A percentile compares a stretch with the other conserved stretches of the same genome.
These are phyloP conservation scores for Lentinula lateritia DNA, from an alignment of 768 basidiomycete genomes.

Conservation along the genomic window DNA sequence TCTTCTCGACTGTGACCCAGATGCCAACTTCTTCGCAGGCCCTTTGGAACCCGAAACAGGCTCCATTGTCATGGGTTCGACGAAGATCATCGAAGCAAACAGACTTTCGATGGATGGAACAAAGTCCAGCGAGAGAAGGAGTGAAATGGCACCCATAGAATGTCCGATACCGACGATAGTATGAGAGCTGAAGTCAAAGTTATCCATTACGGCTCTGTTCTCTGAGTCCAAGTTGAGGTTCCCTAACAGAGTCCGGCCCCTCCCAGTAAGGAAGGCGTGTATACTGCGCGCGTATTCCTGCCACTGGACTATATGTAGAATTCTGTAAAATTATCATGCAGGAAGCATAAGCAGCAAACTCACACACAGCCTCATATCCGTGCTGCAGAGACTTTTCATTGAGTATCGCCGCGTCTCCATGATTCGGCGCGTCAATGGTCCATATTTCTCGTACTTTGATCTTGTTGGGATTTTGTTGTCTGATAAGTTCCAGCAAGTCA, in stretches of 20 bases:
- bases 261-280: constrained; percentile 41
- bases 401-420: constrained; percentile 45
- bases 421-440: constrained; percentile 45
- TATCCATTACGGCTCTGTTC: not conserved
- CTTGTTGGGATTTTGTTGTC: constrained; percentile 2
- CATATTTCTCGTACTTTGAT: constrained; percentile 36
- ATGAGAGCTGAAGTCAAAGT: constrained; percentile 17
- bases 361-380: constrained; percentile 37
- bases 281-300: constrained; percentile 46
- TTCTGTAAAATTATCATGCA: not conserved
- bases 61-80: constrained; percentile 40
- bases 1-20: constrained; percentile 10
- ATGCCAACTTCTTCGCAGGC: not conserved
- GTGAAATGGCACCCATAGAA: constrained; percentile 42
- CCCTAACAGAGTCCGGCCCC: constrained; percentile 42
- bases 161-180: constrained; percentile 48
- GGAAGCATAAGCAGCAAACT: constrained; percentile 12
- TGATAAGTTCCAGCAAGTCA: constrained; percentile 31
- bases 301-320: constrained; percentile 35
- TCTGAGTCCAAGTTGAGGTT: constrained; percentile 28
- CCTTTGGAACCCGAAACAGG: not conserved
- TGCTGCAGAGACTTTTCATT: constrained; percentile 37
- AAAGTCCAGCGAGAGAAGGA: not conserved
- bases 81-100: constrained; percentile 34
- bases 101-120: constrained; percentile 15